Base-by-base conservation (phyloP, 768 basidiomycete genomes). In the Hemileccinum impolitum region DNA sequence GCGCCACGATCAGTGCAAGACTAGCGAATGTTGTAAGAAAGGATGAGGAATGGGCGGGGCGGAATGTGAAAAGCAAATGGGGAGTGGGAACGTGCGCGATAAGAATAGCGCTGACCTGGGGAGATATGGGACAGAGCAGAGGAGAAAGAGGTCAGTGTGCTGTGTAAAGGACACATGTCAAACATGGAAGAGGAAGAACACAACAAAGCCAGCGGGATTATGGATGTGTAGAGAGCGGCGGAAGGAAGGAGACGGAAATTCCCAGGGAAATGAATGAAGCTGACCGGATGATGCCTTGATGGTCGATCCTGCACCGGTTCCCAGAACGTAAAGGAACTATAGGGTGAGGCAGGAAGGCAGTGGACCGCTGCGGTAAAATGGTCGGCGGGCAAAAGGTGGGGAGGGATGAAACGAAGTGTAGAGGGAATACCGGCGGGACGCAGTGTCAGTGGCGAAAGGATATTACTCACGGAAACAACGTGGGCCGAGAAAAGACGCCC, bases 221-320 rank as follows among this genome's bases (percentile, higher is more conserved):
- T 13, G 39, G 23, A 39, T 15, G 17, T n/a, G 11, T 40, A 34
- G n/a, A 43, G n/a, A 46, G 14, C 30, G 32, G 23, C 31, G 35
- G 10, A 49, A 48, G 38, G 45, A 47, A 45, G 23, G 53, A 18
- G 50, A 43, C 53, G 54, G 55, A 43, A 44, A 51, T 52, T 49
- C 18, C n/a, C 36, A 32, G 45, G 39, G 55, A 63, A 57, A 63
- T 63, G 57, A 65, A 63, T 46, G 56, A 48, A 53, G 31, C 63
- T 48, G 14, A 64, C 63, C 63, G 47, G 48, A 38, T 13, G 35
- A 41, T 52, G 32, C 51, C 46, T 51, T 54, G 58, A 64, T 53
- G 51, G 55, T 52, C 56, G 52, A 60, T 65, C 60, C 39, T 28
- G 40, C 37, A 47, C 53, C 50, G 47, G 49, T 43, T 50, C 32